Base-by-base conservation (phyloP, 495 filamentous ascomycete species). In the Podospora didyma region DNA sequence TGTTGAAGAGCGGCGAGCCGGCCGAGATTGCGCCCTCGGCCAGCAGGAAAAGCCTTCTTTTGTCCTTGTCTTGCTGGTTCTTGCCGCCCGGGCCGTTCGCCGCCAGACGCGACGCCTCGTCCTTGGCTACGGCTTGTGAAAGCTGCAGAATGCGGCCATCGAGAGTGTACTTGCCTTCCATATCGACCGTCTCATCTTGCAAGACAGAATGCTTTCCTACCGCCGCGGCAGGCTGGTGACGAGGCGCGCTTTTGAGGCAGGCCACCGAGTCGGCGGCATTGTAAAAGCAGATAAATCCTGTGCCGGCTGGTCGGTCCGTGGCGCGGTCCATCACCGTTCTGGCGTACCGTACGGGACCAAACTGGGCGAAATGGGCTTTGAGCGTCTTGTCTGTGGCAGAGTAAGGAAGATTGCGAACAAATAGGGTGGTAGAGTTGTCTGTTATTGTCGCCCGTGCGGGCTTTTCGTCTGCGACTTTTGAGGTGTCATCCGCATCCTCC, bases 391-490 rank as follows among this genome's bases (percentile, higher is more conserved):
- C 91, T 22, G 86, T 85, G 31, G 81, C 82, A 14, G 88, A 87
- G 69, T 95, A 99, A 1, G 94, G 92, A 21, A 99, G 77, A 65
- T 99, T 99, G 56, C 94, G 90, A 62, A 97, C 82, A 75, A 99
- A 99, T 39, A 97, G 72, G 0, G 92, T 96, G 11, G 82, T 82
- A 3, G 78, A 79, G 59, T 86, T 87, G 63, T 82, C 84, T 7
- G 79, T 76, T 11, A 54, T 61, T 47, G 46, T 68, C 56, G 72
- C 71, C 48, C 53, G 62, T 54, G 69, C 64, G 19, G 74, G 66
- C 1, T 64, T 60, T 20, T 76, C 71, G 7, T 73, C 72, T 20
- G 71, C 66, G 5, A 16, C 39, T 42, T 14, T 7, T 7, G 39
- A 42, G n/a, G 39, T 17, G n/a, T 17, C 39, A 4, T 17, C 39